Base-by-base conservation (phyloP, 2,329 filamentous ascomycete species). In the Trichoderma atroviride region DNA sequence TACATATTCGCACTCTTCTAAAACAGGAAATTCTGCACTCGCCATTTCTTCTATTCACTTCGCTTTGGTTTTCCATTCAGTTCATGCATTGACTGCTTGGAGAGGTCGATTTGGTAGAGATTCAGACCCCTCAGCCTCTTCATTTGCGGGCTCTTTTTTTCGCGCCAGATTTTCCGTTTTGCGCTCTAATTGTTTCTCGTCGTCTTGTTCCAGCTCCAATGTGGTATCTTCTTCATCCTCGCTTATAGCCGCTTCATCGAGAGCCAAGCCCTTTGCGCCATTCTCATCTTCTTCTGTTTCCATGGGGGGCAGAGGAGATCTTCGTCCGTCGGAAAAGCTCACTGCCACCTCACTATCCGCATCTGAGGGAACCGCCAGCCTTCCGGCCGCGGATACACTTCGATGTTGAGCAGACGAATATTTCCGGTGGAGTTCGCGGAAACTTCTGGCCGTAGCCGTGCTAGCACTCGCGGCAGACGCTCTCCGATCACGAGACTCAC, bases 401-500 rank as follows among this genome's bases (percentile, higher is more conserved):
- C 83, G 82, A 55, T 33, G 82, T 80, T 87, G 83, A 9, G 84
- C 83, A 1, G 85, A 83, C 19, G 87, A 86, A 75, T 87, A 89
- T 73, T 87, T 88, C 55, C 86, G 81, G 74, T 89, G 87, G 37
- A 90, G 79, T 50, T 90, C 87, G 50, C 86, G 84, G 75, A 90
- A 90, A 74, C 89, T 92, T 73, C 85, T 83, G 1, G 88, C 88
- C 3, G 90, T 91, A 22, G 88, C 87, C 13, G 89, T 91, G 78
- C 88, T 91, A 16, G 85, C 84, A 72, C 89, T 92, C 24, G 89
- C 86, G 19, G 85, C 81, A 2, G 90, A 92, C 53, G 83, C 87
- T 37, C 89, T 85, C 22, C 89, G 86, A 47, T 83, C 84, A 11
- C 75, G 77, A 50, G 63, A 52, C 40, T 83, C 84, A 14, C 75